phyloP scores from a whole-genome alignment of 2,329 filamentous ascomycete genomes.

The Colletotrichum sp. region DNA sequence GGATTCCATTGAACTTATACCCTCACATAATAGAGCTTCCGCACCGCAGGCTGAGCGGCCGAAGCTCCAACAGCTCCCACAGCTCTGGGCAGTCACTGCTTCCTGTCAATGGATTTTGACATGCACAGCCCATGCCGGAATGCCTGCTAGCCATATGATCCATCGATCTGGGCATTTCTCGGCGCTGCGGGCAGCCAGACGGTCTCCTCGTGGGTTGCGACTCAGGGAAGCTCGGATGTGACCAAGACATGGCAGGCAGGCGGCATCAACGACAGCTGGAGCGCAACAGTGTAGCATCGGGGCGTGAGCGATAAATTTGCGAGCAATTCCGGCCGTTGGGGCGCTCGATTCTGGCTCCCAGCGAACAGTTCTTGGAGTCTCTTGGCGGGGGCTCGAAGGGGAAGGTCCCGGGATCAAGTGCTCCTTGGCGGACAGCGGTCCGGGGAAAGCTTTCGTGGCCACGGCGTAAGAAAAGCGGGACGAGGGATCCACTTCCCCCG shows the following conservation, averaged over 20 bases:
- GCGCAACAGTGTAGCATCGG: conserved; percentile 3
- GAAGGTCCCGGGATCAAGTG: conserved; percentile 15
- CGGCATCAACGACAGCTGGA: neutral
- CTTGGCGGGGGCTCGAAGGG: conserved; percentile 16
- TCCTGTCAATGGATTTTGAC: neutral
- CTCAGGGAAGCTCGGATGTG: neutral
- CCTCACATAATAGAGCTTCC: neutral
- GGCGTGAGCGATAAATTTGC: neutral
- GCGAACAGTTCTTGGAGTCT: conserved; percentile 2
- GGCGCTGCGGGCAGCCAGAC: neutral
- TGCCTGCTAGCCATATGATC: neutral
- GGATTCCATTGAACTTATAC: neutral
- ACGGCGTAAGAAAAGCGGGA: neutral
- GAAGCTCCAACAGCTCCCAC: neutral
- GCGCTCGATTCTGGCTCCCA: neutral
- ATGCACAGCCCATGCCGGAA: neutral
- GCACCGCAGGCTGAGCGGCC: neutral
- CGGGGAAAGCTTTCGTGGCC: conserved; percentile 13
- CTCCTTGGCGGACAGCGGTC: conserved; percentile 19
- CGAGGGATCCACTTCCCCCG: neutral
- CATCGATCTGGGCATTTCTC: conserved; percentile 13
- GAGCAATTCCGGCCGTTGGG: neutral
- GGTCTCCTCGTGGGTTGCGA: neutral
- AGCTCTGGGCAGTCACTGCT: neutral
- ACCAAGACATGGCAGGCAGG: neutral